These are phyloP conservation scores for Neonectria neomacrospora DNA, from an alignment of 2,329 filamentous ascomycete genomes.

Conservation along the genomic window DNA sequence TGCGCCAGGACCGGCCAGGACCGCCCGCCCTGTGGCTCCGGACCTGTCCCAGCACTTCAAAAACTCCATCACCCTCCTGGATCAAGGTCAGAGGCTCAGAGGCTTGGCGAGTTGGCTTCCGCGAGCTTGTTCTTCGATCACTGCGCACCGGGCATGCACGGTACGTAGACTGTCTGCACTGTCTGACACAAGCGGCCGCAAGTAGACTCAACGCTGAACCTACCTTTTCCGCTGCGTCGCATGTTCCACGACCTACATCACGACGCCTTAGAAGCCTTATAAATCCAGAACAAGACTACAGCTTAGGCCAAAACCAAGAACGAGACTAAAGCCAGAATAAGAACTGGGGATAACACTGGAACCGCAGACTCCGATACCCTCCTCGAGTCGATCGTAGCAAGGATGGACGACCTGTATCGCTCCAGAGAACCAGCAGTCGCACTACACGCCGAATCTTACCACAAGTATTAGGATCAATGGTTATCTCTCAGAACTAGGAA, in stretches of 20 bases:
- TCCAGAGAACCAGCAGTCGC: slow-evolving; percentile 12
- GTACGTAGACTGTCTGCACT: not conserved
- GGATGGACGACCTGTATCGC: not conserved
- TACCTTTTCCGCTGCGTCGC: not conserved
- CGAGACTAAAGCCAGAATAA: no score
- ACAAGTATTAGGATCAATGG: slow-evolving; percentile 11
- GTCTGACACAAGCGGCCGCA: not conserved
- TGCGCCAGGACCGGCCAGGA: not conserved
- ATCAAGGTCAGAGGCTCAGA: not conserved
- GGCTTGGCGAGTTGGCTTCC: not conserved
- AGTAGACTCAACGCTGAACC: slow-evolving; percentile 1
- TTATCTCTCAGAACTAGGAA: slow-evolving; percentile 6
- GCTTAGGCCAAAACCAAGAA: not conserved
- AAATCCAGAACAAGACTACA: slow-evolving; percentile 1
- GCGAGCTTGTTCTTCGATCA: not conserved
- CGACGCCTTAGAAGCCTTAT: not conserved
- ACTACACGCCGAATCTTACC: slow-evolving; percentile 10
- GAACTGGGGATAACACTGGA: no score
- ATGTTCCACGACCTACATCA: not conserved
- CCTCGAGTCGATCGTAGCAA: slow-evolving; percentile 1
- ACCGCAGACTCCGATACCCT: not conserved
- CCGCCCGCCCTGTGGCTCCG: not conserved
- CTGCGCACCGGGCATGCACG: slow-evolving; percentile 6
- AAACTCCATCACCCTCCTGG: not conserved
- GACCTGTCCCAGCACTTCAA: not conserved